Evolutionary conservation across 371 early-diverging fungal genomes (phyloP), one percentile per base, ranked within the genome.

Genomic region (Syncephalastrum sp.): DNA sequence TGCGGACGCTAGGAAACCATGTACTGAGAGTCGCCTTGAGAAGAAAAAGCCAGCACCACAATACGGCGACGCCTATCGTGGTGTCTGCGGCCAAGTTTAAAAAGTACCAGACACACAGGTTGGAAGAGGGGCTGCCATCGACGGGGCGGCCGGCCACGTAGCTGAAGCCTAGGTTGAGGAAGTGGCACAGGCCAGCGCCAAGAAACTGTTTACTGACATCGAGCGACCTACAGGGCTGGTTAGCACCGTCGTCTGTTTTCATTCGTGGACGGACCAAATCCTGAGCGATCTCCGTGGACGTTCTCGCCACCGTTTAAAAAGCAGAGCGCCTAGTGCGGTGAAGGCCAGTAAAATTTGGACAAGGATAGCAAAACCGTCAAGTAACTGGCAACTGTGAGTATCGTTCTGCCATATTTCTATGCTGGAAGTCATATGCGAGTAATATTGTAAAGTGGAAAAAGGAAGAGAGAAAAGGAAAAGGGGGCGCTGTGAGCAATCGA

Each of bases 91-190:
- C 74, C 41, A 84, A 69, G 60, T 85, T 86, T 33, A 84, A 63
- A 64, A 83, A 83, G 55, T 86, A 85, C 81, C 83, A 84, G 5
- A 82, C 81, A 51, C 87, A 86, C 4, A 81, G 75, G 49, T 83
- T 84, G 16, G 77, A 70, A 5, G 47, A 21, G 42, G 65, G 65
- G 19, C 53, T 55, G 46, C 76, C 72, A 54, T 63, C 55, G 8
- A 50, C 64, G 7, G 72, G 65, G 19, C 70, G 67, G 4, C 74
- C 73, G 4, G 79, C 70, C 50, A 80, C 63, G 50, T 74, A 70
- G 15, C 85, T 82, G 21, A 82, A 72, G 17, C 72, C 64, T 5
- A 86, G 62, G 43, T 86, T 86, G 24, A 86, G 63, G 15, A 76
- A 70, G 53, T 86, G 87, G 24, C 84, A 72, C 51, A 82, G 72